Conservation (phyloP, 495 filamentous ascomycete genomes). For the Sordaria brevicollis region DNA sequence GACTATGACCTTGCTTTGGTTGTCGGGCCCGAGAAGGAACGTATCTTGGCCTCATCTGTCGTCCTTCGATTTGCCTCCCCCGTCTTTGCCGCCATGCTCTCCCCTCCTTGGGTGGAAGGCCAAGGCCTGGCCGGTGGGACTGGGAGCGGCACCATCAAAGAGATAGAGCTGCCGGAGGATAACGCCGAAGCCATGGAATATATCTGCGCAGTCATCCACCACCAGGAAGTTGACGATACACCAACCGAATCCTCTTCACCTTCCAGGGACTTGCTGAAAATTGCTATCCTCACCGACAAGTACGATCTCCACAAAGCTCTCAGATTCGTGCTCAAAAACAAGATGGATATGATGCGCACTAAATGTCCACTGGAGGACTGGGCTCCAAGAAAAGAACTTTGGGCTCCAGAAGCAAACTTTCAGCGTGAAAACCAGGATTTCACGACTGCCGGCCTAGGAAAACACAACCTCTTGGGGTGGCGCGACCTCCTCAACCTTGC, state of each 20-base stretch:
- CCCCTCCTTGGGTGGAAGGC: background rate
- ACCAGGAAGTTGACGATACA: background rate
- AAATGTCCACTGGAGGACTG: background rate
- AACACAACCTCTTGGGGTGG: background rate
- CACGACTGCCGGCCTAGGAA: background rate
- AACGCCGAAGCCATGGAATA: background rate
- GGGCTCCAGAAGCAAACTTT: no score
- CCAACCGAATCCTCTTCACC: fast-evolving
- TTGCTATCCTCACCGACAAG: background rate
- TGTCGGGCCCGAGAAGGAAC: background rate
- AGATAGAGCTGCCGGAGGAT: background rate
- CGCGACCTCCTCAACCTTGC: background rate
- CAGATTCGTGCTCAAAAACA: background rate
- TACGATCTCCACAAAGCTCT: background rate
- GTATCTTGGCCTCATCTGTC: background rate
- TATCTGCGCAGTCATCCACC: background rate
- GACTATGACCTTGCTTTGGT: background rate
- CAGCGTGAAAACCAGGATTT: background rate
- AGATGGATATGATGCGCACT: background rate
- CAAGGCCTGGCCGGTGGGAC: background rate
- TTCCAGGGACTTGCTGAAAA: background rate
- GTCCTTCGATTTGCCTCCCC: background rate
- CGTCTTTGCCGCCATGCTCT: background rate
- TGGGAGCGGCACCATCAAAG: background rate
- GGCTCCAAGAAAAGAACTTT: background rate